Evolutionary conservation across 768 basidiomycete species (phyloP), one percentile per base, ranked within the genome.

Genomic region (Pleurotus tuoliensis): DNA sequence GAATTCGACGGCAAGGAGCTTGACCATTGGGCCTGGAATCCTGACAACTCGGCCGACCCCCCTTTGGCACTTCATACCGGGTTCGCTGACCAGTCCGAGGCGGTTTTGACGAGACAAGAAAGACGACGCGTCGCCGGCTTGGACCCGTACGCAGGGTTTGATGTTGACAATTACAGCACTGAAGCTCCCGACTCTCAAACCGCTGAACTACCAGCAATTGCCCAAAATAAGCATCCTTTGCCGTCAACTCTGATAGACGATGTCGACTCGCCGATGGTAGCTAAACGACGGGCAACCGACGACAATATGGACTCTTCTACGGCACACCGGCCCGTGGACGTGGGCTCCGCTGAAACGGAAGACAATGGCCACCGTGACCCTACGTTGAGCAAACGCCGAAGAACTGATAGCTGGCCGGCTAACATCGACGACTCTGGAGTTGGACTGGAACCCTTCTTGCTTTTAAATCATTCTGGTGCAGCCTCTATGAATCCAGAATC

Each of bases 71-170:
- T 20, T 34, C 51, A 53, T n/a, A 18, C 18, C 8, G 12, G 22
- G 11, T 18, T 55, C 15, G 49, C 58, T 13, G 50, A 47, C 46
- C 59, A 52, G 5, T 71, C 65, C 24, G 71, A 70, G 15, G 69
- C 81, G 9, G 63, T 81, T 30, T 60, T 80, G 53, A 78, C 76
- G 16, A 69, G 75, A 40, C 67, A 66, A 20, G 80, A 82, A 58
- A 69, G 79, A 4, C 57, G 55, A 54, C 57, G 64, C 5, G 59
- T 66, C 12, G 58, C 50, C 22, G 53, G 62, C 47, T 24, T 41
- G 11, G 25, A 58, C 56, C 43, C 64, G 54, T 27, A 56, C 27
- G 57, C 60, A 18, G 49, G 44, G 7, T 46, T 49, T 11, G 49
- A 25, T 34, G 25, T 12, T 20, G 24, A 39, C 3, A 34, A 41